Evolutionary conservation across 225 moss, liverwort and hornwort genomes (phyloP).

Genomic region (Bryoerythrophyllum caledonicum): DNA sequence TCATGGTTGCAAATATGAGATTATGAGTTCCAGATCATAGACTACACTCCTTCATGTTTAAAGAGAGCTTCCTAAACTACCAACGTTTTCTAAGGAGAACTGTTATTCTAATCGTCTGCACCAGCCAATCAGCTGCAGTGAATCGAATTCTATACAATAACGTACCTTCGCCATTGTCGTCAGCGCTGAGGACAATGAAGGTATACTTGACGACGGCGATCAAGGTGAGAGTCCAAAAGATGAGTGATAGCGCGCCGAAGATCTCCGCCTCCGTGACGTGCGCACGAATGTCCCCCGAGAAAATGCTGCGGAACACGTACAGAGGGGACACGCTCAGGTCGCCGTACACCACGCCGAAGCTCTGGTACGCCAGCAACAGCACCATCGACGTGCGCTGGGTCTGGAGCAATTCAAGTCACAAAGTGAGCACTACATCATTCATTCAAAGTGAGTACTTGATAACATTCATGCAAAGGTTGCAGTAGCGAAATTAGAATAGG

Average conservation of each 20-base stretch:
- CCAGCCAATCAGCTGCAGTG: no score
- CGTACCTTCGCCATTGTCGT: slow-evolving; percentile 84
- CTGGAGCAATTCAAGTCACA: slow-evolving; percentile 8
- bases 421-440: not conserved
- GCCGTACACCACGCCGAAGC: slow-evolving; percentile 88
- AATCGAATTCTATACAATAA: no score
- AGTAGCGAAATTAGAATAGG: not conserved
- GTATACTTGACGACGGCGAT: slow-evolving; percentile 74
- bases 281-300: slow-evolving; percentile 39
- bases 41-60: no score
- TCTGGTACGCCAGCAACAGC: slow-evolving; percentile 74
- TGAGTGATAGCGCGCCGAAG: slow-evolving; percentile 66
- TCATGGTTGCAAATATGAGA: no score
- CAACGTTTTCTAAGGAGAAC: no score
- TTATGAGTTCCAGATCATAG: no score
- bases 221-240: slow-evolving; percentile 82
- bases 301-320: slow-evolving; percentile 61
- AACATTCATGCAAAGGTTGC: not conserved
- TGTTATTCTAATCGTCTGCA: no score
- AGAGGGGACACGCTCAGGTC: slow-evolving; percentile 66
- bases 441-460: not conserved
- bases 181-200: slow-evolving; percentile 73
- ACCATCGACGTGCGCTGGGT: slow-evolving; percentile 25
- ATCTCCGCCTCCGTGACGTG: slow-evolving; percentile 44
- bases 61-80: no score